phyloP scores from a whole-genome alignment of 805 yeast genomes.

The Phaffomyces opuntiae region DNA sequence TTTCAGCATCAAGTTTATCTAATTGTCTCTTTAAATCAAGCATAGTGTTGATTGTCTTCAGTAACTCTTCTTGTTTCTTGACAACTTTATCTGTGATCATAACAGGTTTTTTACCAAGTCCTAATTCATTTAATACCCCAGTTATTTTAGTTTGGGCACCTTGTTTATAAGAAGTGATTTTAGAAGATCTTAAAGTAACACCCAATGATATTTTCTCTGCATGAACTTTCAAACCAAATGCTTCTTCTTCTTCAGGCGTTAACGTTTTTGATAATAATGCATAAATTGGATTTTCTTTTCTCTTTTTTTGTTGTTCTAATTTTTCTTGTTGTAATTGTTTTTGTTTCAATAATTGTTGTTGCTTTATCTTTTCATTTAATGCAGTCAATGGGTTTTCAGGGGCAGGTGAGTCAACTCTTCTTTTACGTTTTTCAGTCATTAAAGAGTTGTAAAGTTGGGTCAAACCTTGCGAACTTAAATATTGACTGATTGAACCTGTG shows the following conservation, averaged over 20 bases:
- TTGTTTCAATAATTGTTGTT: slow-evolving; percentile 21
- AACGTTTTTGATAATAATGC: slow-evolving; percentile 35
- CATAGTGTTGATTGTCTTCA: slow-evolving; percentile 60
- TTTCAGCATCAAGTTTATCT: slow-evolving; percentile 83
- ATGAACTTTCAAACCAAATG: slow-evolving; percentile 77
- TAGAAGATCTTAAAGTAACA: slow-evolving; percentile 72
- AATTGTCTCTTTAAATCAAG: slow-evolving; percentile 80
- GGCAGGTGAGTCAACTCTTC: slow-evolving; percentile 33
- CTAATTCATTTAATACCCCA: slow-evolving; percentile 67
- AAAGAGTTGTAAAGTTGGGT: slow-evolving; percentile 78
- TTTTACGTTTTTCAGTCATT: slow-evolving; percentile 58
- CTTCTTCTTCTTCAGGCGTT: slow-evolving; percentile 71
- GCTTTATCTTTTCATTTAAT: slow-evolving; percentile 29
- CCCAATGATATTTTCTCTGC: slow-evolving; percentile 65
- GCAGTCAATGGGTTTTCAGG: slow-evolving; percentile 40
- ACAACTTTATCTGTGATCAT: slow-evolving; percentile 82
- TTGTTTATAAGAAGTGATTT: slow-evolving; percentile 73
- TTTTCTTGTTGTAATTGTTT: slow-evolving; percentile 20
- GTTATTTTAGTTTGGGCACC: slow-evolving; percentile 57
- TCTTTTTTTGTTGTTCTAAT: slow-evolving; percentile 16
- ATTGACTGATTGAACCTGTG: slow-evolving; percentile 68
- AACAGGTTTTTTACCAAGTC: slow-evolving; percentile 72
- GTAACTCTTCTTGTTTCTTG: slow-evolving; percentile 67
- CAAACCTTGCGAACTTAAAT: slow-evolving; percentile 79
- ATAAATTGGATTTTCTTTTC: slow-evolving; percentile 28